Evolutionary conservation across 225 moss, liverwort and hornwort species (phyloP).

Genomic region (Thuidium tamariscinum): DNA sequence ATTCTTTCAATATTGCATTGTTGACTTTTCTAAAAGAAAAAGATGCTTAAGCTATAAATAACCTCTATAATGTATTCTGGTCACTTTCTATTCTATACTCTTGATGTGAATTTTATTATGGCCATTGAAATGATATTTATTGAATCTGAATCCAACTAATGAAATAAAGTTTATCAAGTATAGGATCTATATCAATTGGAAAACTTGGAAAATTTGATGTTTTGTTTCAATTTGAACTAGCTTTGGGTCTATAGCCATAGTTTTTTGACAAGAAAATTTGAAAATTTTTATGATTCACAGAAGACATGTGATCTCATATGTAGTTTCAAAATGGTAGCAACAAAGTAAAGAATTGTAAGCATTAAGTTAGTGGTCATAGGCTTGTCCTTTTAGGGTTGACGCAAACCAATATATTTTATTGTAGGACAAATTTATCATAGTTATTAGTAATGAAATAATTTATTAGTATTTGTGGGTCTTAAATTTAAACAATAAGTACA

Average conservation of each 20-base stretch:
- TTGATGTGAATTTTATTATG: neutral
- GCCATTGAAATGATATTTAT: neutral
- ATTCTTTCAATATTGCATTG: neutral
- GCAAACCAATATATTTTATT: neutral
- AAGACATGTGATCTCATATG: neutral
- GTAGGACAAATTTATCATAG: neutral
- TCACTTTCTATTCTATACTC: neutral
- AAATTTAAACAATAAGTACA: neutral
- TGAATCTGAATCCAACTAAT: neutral
- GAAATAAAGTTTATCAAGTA: neutral
- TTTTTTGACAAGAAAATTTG: neutral
- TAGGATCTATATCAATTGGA: neutral
- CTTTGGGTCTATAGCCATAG: neutral
- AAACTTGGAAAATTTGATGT: neutral
- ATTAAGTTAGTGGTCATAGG: neutral
- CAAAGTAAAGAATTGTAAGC: neutral
- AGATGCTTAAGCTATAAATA: neutral
- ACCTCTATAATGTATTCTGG: too few relatives aligned
- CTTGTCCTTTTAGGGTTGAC: fast-evolving
- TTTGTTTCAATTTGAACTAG: neutral
- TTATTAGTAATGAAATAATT: neutral
- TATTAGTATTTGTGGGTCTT: fast-evolving
- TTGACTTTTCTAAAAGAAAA: neutral
- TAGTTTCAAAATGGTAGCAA: neutral
- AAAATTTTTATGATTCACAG: neutral